Conservation (phyloP, 305 asterid species). For the Solanum hybrid region DNA sequence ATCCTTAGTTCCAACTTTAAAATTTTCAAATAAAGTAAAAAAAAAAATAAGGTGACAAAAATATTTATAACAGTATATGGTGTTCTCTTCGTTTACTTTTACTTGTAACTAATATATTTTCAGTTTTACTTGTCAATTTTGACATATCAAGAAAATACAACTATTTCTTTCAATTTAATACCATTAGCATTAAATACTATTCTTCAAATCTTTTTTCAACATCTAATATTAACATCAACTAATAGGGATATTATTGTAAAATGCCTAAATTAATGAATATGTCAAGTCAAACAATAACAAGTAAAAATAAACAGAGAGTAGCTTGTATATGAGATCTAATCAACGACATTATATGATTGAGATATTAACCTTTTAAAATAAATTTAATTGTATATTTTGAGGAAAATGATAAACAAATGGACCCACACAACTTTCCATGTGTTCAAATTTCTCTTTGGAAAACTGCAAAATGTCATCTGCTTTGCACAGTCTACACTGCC, state of each 20-base stretch:
- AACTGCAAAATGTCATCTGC: background rate
- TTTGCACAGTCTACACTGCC: background rate
- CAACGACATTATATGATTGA: too few relatives aligned
- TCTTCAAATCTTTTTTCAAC: too few relatives aligned
- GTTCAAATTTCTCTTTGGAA: background rate
- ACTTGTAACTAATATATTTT: too few relatives aligned
- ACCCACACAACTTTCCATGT: background rate
- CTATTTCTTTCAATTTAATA: rapidly evolving
- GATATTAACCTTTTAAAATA: background rate
- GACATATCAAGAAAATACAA: rapidly evolving
- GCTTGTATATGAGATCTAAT: too few relatives aligned
- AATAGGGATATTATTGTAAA: background rate
- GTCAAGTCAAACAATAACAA: background rate
- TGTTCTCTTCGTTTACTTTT: too few relatives aligned
- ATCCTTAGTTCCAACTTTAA: background rate
- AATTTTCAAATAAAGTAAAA: too few relatives aligned
- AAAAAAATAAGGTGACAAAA: too few relatives aligned
- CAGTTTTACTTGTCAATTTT: too few relatives aligned
- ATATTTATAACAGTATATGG: background rate
- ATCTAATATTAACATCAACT: background rate
- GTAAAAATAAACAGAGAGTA: too few relatives aligned
- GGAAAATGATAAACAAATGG: background rate
- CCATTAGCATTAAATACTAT: too few relatives aligned
- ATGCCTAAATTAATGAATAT: too few relatives aligned
- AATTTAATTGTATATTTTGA: background rate